Conservation (phyloP, 805 yeast species). For the Wickerhamomyces ciferrii region DNA sequence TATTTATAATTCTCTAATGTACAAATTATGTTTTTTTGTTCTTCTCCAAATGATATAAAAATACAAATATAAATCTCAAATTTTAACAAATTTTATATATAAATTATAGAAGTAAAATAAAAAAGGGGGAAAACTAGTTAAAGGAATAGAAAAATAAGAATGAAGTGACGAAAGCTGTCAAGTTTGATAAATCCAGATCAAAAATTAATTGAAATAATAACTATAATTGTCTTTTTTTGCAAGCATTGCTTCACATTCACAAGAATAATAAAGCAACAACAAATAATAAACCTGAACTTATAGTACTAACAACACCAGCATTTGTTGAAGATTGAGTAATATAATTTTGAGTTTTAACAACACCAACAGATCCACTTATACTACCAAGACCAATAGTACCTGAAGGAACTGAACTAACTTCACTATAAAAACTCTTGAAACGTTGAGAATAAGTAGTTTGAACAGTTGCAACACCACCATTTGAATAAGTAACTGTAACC, state of each 20-base stretch:
- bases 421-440: slow-evolving; percentile 40
- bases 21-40: no score
- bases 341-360: slow-evolving; percentile 38
- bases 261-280: slow-evolving; percentile 13
- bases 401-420: slow-evolving; percentile 42
- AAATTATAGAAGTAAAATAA: no score
- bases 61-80: no score
- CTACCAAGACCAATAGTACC: slow-evolving; percentile 84
- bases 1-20: no score
- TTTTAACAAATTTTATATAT: no score
- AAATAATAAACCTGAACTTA: slow-evolving; percentile 13
- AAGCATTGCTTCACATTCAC: slow-evolving; percentile 1
- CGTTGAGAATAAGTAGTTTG: slow-evolving; percentile 50
- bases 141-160: no score
- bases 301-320: slow-evolving; percentile 4
- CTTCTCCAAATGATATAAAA: no score
- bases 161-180: no score
- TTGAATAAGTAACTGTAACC: slow-evolving; percentile 43
- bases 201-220: no score
- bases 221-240: no score
- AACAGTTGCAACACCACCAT: slow-evolving; percentile 41
- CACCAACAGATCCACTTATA: slow-evolving; percentile 64
- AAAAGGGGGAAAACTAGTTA: no score
- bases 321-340: slow-evolving; percentile 26
- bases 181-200: no score